A percentile compares a stretch with the other conserved stretches of the same genome.
phyloP scores from a whole-genome alignment of 140 eudicot genomes.

The Senecio squalidus region DNA sequence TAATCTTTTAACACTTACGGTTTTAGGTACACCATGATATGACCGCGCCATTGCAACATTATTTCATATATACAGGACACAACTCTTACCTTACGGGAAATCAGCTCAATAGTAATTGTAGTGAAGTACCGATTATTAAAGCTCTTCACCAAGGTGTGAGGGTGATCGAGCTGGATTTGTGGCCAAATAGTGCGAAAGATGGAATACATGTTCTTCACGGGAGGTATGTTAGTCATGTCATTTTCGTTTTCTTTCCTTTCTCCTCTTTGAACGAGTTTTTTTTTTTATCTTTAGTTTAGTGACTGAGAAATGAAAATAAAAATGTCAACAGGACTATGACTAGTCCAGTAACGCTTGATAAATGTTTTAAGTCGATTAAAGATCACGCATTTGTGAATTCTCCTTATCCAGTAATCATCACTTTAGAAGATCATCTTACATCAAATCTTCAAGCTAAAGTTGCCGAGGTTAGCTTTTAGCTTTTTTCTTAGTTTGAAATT shows the following conservation, averaged over 20 bases:
- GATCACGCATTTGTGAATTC: slow-evolving; percentile 66
- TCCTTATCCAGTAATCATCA: slow-evolving; percentile 74
- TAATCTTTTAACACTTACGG: slow-evolving; percentile 3
- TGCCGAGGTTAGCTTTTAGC: slow-evolving; percentile 66
- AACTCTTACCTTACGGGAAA: slow-evolving; percentile 93
- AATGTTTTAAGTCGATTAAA: slow-evolving; percentile 69
- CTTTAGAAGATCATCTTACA: slow-evolving; percentile 89
- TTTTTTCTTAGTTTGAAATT: background rate
- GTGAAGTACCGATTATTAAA: slow-evolving; percentile 68
- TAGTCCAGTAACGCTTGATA: slow-evolving; percentile 57
- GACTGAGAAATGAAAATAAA: background rate
- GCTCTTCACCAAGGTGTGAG: slow-evolving; percentile 82
- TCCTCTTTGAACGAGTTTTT: background rate
- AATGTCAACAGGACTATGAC: slow-evolving; percentile 60
- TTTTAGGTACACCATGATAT: slow-evolving; percentile 92
- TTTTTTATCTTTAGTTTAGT: background rate
- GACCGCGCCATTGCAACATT: slow-evolving; percentile 91
- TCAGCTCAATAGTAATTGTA: slow-evolving; percentile 86
- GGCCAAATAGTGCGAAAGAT: slow-evolving; percentile 81
- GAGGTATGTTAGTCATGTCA: slow-evolving; percentile 52
- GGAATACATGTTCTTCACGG: slow-evolving; percentile 83
- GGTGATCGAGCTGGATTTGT: slow-evolving; percentile 83
- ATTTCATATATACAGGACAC: slow-evolving; percentile 91
- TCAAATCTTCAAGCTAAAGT: slow-evolving; percentile 80
- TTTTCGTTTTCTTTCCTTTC: background rate